phyloP scores from a whole-genome alignment of 2,329 filamentous ascomycete species.

The Onygenales sp. region DNA sequence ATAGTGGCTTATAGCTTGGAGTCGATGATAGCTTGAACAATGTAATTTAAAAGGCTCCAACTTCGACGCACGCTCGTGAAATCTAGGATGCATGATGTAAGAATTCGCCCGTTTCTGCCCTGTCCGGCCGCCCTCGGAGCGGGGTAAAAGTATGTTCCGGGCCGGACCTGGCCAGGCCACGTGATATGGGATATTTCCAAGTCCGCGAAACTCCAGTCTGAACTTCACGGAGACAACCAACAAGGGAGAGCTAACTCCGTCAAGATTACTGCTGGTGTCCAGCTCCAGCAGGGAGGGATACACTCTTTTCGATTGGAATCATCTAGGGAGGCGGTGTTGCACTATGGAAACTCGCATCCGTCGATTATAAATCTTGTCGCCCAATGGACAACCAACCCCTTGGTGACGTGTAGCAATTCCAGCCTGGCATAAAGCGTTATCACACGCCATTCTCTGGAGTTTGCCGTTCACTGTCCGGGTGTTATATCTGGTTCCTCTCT shows the following conservation, averaged over 20 bases:
- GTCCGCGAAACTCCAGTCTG: too few species aligned
- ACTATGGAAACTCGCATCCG: neutral
- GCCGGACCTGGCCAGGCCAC: neutral
- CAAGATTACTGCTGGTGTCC: neutral
- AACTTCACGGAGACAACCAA: neutral
- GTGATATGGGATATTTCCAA: neutral
- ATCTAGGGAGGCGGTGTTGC: neutral
- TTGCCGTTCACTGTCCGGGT: too few species aligned
- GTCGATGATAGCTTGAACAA: neutral
- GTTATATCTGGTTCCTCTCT: too few species aligned
- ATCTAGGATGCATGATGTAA: neutral
- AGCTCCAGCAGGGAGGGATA: too few species aligned
- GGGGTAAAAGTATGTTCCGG: neutral
- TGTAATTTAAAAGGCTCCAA: too few species aligned
- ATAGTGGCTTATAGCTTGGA: conserved; percentile 47
- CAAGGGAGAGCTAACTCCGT: neutral
- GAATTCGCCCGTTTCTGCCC: neutral
- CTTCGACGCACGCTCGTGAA: neutral
- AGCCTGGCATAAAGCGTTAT: too few species aligned
- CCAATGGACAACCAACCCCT: too few species aligned
- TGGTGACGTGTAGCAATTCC: too few species aligned
- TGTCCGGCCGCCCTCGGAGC: neutral
- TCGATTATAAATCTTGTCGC: neutral
- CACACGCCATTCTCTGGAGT: too few species aligned
- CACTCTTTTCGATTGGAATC: too few species aligned